Percentiles rank a stretch among this genome's conserved stretches.
These are phyloP conservation scores for Fusarium foetens DNA, from an alignment of 2,329 filamentous ascomycete genomes.

Conservation along the genomic window DNA sequence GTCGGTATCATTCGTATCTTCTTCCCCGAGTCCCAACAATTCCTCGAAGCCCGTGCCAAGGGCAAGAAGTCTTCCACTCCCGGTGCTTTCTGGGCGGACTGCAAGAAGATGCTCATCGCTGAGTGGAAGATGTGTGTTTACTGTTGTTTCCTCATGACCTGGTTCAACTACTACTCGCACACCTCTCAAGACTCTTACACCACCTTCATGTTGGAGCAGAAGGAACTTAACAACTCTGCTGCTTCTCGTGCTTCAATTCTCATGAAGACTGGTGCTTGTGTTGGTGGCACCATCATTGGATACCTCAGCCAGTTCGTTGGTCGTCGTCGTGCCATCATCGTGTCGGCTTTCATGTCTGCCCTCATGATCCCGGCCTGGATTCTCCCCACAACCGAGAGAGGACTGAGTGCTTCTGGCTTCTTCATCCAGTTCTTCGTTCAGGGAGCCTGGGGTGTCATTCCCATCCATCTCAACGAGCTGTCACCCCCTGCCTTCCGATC, in stretches of 20 bases:
- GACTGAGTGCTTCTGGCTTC: conserved; percentile 72
- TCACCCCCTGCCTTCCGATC: conserved; percentile 76
- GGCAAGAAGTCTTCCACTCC: conserved; percentile 61
- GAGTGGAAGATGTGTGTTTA: conserved; percentile 85
- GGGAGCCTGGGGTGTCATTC: conserved; percentile 74
- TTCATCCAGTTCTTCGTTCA: conserved; percentile 76
- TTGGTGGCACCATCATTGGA: conserved; percentile 77
- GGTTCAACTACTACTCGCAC: conserved; percentile 80
- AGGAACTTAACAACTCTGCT: conserved; percentile 70
- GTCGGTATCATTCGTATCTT: conserved; percentile 74
- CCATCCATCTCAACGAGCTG: conserved; percentile 79
- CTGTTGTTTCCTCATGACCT: conserved; percentile 81
- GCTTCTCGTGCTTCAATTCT: conserved; percentile 81
- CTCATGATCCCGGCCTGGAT: conserved; percentile 77
- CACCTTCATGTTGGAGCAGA: conserved; percentile 80
- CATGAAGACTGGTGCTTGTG: conserved; percentile 81
- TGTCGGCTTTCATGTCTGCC: conserved; percentile 68
- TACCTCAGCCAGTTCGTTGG: conserved; percentile 81
- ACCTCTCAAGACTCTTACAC: conserved; percentile 85
- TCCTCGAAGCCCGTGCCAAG: conserved; percentile 73
- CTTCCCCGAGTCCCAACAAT: conserved; percentile 81
- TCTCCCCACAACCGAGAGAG: conserved; percentile 66
- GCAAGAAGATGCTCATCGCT: conserved; percentile 70
- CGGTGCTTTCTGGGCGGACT: conserved; percentile 74
- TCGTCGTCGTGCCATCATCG: conserved; percentile 74